phyloP scores from a whole-genome alignment of 345 rosid species.

The Lepidium africanum region DNA sequence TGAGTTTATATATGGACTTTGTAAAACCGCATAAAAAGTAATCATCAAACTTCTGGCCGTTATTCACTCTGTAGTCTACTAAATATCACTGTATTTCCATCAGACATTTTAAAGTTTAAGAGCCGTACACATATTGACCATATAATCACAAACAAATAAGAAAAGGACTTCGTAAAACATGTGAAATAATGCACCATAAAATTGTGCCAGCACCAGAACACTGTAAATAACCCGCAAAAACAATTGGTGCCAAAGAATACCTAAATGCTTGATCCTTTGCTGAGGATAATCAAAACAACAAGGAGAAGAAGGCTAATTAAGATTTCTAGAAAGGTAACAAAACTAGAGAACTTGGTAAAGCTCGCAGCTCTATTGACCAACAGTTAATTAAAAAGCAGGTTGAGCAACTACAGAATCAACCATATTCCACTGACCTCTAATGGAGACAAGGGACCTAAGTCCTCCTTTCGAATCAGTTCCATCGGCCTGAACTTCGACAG shows the following conservation, averaged over 20 bases:
- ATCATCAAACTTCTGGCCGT: background rate
- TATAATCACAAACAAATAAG: background rate
- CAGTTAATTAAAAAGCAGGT: background rate
- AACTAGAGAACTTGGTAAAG: background rate
- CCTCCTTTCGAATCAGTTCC: conserved; percentile 41
- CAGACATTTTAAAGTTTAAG: background rate
- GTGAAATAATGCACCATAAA: background rate
- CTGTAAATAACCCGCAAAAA: background rate
- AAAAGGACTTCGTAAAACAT: background rate
- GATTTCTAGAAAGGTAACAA: background rate
- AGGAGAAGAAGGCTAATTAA: background rate
- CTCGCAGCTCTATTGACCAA: background rate
- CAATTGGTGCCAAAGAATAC: background rate
- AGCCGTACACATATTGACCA: background rate
- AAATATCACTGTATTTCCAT: background rate
- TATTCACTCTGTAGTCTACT: background rate
- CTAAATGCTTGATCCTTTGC: background rate
- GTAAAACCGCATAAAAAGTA: background rate
- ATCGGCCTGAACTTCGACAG: conserved; percentile 33
- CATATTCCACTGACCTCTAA: conserved; percentile 35
- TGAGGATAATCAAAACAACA: background rate
- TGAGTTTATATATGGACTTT: background rate
- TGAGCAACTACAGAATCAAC: background rate
- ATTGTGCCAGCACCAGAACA: background rate
- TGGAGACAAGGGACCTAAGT: conserved; percentile 42